phyloP scores from a whole-genome alignment of 2,329 filamentous ascomycete genomes.

The Colletotrichum siamense region DNA sequence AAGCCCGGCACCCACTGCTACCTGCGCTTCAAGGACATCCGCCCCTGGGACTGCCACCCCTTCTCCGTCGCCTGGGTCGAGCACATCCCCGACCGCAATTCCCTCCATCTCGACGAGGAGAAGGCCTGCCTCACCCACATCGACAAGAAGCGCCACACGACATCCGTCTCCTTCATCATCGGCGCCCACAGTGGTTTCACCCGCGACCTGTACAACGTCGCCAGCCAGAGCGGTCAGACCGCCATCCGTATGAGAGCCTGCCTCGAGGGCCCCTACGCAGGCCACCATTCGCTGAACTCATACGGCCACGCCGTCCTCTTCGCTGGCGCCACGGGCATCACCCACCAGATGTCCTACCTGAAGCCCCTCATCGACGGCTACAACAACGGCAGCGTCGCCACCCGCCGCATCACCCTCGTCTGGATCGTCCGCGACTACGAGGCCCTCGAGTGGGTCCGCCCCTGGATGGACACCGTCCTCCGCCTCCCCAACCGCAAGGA shows the following conservation, averaged over 20 bases:
- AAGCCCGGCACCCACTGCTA: conserved; percentile 78
- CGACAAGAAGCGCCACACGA: conserved; percentile 49
- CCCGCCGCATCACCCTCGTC: conserved; percentile 80
- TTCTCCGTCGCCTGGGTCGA: conserved; percentile 82
- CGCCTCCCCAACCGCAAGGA: conserved; percentile 82
- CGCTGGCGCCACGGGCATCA: conserved; percentile 92
- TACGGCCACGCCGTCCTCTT: conserved; percentile 93
- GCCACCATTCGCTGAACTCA: conserved; percentile 84
- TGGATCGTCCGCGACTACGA: conserved; percentile 94
- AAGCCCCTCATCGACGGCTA: conserved; percentile 76
- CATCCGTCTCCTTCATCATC: conserved; percentile 79
- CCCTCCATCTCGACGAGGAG: conserved; percentile 37
- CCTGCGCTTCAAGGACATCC: conserved; percentile 71
- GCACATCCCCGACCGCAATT: conserved; percentile 47
- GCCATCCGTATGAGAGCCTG: conserved; percentile 72
- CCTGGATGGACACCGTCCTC: conserved; percentile 80
- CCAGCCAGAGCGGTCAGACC: conserved; percentile 55
- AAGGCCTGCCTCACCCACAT: conserved; percentile 41
- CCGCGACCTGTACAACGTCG: conserved; percentile 76
- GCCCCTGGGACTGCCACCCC: conserved; percentile 75
- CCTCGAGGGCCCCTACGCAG: conserved; percentile 89
- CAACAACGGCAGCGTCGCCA: conserved; percentile 75
- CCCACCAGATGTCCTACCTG: conserved; percentile 90
- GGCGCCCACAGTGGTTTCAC: conserved; percentile 90
- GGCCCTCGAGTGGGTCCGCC: conserved; percentile 90